These are phyloP conservation scores for Gynochthodes officinalis DNA, from an alignment of 257 asterid genomes.

Conservation along the genomic window DNA sequence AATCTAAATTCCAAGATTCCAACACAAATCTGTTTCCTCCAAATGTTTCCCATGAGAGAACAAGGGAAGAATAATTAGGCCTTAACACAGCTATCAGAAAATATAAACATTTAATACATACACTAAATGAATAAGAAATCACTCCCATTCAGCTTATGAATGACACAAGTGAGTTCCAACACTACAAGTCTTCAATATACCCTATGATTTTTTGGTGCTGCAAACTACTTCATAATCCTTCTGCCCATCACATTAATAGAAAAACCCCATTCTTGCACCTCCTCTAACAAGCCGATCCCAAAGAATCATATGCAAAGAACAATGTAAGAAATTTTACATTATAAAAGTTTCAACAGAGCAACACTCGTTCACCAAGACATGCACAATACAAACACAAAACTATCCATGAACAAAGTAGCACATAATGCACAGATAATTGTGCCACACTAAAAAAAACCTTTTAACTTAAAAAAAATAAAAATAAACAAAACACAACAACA, in stretches of 20 bases:
- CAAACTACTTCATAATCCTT: not conserved
- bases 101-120: not conserved
- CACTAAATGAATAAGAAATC: too few relatives aligned
- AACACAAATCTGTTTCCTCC: not conserved
- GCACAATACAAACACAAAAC: too few relatives aligned
- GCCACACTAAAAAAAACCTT: too few relatives aligned
- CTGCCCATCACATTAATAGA: too few relatives aligned
- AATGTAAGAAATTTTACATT: too few relatives aligned
- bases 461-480: not conserved
- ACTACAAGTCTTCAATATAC: not conserved
- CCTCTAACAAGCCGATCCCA: not conserved
- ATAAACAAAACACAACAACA: not conserved
- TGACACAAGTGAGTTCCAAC: not conserved
- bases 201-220: not conserved
- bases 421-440: too few relatives aligned
- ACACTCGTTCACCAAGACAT: not conserved
- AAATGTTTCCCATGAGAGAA: not conserved
- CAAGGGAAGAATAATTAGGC: not conserved
- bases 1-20: not conserved
- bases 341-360: too few relatives aligned
- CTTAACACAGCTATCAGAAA: not conserved
- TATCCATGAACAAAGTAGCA: too few relatives aligned
- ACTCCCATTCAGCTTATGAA: not conserved
- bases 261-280: not conserved
- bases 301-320: too few relatives aligned